Base-by-base conservation (phyloP, 345 rosid genomes). In the Eutrema yunnanense region DNA sequence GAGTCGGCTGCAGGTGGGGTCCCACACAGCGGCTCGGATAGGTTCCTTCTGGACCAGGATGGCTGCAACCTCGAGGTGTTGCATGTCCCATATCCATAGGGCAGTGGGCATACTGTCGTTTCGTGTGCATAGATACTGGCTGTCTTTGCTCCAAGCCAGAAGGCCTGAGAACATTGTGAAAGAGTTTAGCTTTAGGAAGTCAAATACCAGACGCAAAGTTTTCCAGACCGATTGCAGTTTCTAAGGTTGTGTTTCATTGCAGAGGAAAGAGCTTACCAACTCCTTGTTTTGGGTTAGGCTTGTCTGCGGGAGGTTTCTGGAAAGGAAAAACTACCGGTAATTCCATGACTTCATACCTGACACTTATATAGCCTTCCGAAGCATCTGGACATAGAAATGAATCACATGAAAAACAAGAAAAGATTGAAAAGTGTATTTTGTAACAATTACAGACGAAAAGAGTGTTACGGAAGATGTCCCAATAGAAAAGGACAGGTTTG, bases 241-340 rank as follows among this genome's bases (percentile, higher is more conserved):
- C 37, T 13, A 37, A 43, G 19, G 37, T 58, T 65, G 63, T 8
- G 42, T 54, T 69, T 55, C 42, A 14, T 7, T 16, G 30, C 36
- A 70, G 67, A 64, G 59, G 77, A 67, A 42, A 34, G 42, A 29
- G 55, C 86, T 79, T 77, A 95, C 99, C 99, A 5, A 92, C 82
- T 85, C 99, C 98, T 82, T 95, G 99, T 80, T 88, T 92, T 40
- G 99, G 99, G 80, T 92, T 95, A 16, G 99, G 99, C 79, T 88
- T 95, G 81, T 90, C 96, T 3, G 82, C 72, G 5, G 72, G 88
- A 83, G 86, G 99, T 79, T 88, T 95, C 79, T 88, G 97, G 78
- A 83, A 87, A 75, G 98, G 92, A 66, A 95, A 76, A 36, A 85
- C 41, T 53, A 92, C 77, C 1, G 99, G 97, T 46, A 86, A 73